These are phyloP conservation scores for Microdochium paspali DNA, from an alignment of 2,329 filamentous ascomycete species.

Conservation along the genomic window DNA sequence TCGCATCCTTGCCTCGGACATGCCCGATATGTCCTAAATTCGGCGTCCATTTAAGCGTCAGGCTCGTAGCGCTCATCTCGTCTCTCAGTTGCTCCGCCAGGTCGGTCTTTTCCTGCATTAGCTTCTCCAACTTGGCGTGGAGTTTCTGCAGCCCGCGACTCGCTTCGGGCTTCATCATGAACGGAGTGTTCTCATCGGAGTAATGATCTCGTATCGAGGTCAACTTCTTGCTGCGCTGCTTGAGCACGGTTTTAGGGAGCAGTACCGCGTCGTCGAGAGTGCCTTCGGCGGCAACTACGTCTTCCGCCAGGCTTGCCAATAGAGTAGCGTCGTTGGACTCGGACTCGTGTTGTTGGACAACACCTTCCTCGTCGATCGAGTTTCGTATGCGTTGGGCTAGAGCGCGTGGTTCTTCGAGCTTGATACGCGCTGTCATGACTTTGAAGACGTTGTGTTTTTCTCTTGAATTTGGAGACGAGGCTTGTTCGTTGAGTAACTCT, in stretches of 20 bases:
- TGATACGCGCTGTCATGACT: conserved; percentile 38
- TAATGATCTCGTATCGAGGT: conserved; percentile 47
- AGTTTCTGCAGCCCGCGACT: conserved; percentile 56
- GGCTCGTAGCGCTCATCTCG: conserved; percentile 49
- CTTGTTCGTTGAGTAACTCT: conserved; percentile 26
- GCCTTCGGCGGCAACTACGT: conserved; percentile 59
- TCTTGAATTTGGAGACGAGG: conserved; percentile 5
- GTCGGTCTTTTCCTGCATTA: conserved; percentile 49
- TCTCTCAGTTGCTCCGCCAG: conserved; percentile 54
- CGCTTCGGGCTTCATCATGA: conserved; percentile 60
- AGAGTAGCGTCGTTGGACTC: conserved; percentile 64
- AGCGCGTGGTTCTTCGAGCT: conserved; percentile 54
- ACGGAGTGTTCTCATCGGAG: conserved; percentile 47
- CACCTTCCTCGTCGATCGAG: conserved; percentile 86
- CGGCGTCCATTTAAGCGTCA: conserved; percentile 80
- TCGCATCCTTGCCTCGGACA: conserved; percentile 70
- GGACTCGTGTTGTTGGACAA: conserved; percentile 70
- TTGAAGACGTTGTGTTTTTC: conserved; percentile 10
- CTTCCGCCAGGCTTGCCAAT: conserved; percentile 64
- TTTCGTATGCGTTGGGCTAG: conserved; percentile 63
- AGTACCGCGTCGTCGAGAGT: conserved; percentile 43
- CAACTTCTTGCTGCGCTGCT: conserved; percentile 29
- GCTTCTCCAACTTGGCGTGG: conserved; percentile 54
- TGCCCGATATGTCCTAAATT: conserved; percentile 86
- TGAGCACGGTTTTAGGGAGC: conserved; percentile 38